phyloP scores from a whole-genome alignment of 306 rosid species.

The Argentina anserina region DNA sequence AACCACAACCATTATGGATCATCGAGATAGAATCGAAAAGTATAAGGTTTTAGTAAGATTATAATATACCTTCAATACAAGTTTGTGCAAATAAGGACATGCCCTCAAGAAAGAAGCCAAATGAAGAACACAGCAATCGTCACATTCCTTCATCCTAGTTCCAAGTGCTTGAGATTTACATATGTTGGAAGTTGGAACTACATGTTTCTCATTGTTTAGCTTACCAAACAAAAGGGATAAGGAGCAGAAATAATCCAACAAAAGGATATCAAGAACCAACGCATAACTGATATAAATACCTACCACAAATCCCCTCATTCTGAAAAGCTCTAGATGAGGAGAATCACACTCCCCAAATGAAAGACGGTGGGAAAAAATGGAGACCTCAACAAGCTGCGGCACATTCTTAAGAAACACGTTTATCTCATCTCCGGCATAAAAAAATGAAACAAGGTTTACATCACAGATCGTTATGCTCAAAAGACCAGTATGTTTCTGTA shows the following conservation, averaged over 20 bases:
- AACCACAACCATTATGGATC: too few species aligned
- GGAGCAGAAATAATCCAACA: not conserved
- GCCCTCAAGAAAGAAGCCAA: not conserved
- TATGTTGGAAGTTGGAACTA: not conserved
- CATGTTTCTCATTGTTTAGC: not conserved
- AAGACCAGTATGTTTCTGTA: not conserved
- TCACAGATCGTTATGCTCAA: too few species aligned
- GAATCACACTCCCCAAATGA: not conserved
- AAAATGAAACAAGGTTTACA: not conserved
- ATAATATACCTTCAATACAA: not conserved
- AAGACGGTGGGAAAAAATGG: not conserved
- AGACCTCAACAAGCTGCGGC: not conserved
- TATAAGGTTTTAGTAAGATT: not conserved
- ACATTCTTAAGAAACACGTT: not conserved
- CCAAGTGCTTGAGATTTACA: not conserved
- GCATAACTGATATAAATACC: not conserved
- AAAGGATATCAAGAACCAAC: not conserved
- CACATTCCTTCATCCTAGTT: not conserved
- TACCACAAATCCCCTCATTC: not conserved
- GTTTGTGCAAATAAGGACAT: not conserved
- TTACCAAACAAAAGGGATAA: not conserved
- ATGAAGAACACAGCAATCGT: not conserved
- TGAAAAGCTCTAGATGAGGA: not conserved
- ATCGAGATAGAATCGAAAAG: too few species aligned
- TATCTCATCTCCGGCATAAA: not conserved